Conservation (phyloP, 2,329 filamentous ascomycete genomes). For the Fusarium domesticum region DNA sequence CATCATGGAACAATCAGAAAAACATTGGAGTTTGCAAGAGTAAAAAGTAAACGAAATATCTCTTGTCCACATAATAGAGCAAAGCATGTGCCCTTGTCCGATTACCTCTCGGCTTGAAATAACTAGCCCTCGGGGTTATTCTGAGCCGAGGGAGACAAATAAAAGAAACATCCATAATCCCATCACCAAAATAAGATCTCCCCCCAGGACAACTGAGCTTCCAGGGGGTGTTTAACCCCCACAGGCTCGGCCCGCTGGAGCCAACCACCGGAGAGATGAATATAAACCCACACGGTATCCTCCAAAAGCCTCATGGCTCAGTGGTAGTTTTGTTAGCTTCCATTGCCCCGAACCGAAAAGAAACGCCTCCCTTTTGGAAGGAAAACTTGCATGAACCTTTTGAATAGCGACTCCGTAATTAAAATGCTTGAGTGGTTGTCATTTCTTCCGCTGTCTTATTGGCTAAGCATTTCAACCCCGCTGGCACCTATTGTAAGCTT, state of each 20-base stretch:
- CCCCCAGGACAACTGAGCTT: too few species aligned
- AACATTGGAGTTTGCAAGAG: too few species aligned
- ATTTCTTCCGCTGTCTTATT: conserved; percentile 2
- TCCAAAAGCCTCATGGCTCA: conserved; percentile 8
- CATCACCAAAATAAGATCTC: too few species aligned
- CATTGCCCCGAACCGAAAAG: conserved; percentile 24
- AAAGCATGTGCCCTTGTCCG: too few species aligned
- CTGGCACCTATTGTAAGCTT: too few species aligned
- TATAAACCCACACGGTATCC: conserved; percentile 1
- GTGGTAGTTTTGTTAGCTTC: conserved; percentile 14
- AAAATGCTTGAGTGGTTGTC: too few species aligned
- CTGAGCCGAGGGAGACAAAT: not conserved
- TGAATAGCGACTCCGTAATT: too few species aligned
- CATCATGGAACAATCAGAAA: too few species aligned
- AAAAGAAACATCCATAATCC: too few species aligned
- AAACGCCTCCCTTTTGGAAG: not conserved
- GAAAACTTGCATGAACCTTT: not conserved
- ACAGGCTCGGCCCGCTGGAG: conserved; percentile 13
- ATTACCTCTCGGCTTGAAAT: not conserved
- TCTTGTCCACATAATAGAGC: too few species aligned
- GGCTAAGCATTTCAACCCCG: too few species aligned
- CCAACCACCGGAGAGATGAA: conserved; percentile 11
- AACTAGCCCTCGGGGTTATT: not conserved
- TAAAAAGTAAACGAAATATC: too few species aligned
- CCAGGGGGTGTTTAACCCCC: not conserved